These are phyloP conservation scores for Dictyostelium purpureum DNA, from an alignment of 78 protist genomes.

Conservation along the genomic window DNA sequence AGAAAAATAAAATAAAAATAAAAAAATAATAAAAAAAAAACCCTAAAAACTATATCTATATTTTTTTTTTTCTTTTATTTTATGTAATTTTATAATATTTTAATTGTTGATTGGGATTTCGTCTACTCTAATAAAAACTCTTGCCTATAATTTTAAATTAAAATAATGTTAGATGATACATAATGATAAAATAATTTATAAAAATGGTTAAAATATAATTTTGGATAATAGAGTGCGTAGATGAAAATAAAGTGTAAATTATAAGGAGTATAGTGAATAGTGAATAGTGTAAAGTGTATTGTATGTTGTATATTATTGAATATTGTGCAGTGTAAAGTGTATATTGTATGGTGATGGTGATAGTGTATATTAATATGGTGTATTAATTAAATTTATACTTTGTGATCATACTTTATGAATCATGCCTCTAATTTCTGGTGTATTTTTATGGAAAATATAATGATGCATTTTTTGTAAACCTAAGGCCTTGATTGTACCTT, in stretches of 20 bases:
- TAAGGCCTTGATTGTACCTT: constrained; percentile 52
- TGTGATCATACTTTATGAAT: constrained; percentile 38
- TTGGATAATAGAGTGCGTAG: not conserved
- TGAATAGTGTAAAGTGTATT: no score
- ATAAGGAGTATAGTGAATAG: not conserved
- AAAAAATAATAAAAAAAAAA: not conserved
- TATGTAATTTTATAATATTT: not conserved
- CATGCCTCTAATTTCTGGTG: constrained; percentile 77
- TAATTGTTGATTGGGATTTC: constrained; percentile 25
- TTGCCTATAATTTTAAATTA: not conserved
- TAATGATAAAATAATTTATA: no score
- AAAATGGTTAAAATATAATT: no score
- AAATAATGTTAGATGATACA: not conserved
- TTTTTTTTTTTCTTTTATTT: not conserved
- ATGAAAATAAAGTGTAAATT: not conserved
- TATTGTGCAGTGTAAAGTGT: no score
- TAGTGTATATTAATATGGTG: not conserved
- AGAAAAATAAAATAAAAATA: not conserved
- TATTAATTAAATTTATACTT: not conserved
- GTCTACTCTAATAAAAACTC: not conserved
- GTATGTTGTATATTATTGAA: no score
- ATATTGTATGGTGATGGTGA: not conserved
- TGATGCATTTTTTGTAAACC: constrained; percentile 39
- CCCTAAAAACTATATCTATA: not conserved
- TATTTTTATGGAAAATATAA: constrained; percentile 53